phyloP scores from a whole-genome alignment of 495 filamentous ascomycete species.

The Penicillium pancosmium region DNA sequence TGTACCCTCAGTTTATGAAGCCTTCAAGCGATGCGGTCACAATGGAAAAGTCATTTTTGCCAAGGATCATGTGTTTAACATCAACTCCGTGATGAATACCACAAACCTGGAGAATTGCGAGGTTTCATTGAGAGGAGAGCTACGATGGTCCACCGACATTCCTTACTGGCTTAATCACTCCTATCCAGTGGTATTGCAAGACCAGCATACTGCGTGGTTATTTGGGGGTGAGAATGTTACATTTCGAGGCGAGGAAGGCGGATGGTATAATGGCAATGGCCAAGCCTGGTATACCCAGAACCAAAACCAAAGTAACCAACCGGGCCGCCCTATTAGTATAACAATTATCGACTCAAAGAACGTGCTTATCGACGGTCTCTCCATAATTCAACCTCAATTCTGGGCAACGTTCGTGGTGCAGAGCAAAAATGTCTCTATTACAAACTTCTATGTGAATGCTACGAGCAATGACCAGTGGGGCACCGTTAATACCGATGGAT shows the following conservation, averaged over 20 bases:
- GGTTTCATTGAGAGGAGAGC: slow-evolving; percentile 39
- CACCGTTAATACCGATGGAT: slow-evolving; percentile 45
- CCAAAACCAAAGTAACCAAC: slow-evolving; percentile 40
- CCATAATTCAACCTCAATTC: slow-evolving; percentile 48
- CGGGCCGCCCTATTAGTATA: slow-evolving; percentile 47
- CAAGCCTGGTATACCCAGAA: slow-evolving; percentile 48
- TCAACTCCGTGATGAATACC: slow-evolving; percentile 48
- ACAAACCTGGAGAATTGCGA: slow-evolving; percentile 46
- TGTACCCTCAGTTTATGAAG: slow-evolving; percentile 43
- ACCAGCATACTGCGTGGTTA: slow-evolving; percentile 51
- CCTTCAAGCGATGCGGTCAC: slow-evolving; percentile 43
- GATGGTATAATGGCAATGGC: slow-evolving; percentile 52
- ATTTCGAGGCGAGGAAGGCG: slow-evolving; percentile 36
- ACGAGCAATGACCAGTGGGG: slow-evolving; percentile 35
- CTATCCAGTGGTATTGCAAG: slow-evolving; percentile 47
- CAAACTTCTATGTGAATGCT: slow-evolving; percentile 49
- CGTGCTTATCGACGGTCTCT: slow-evolving; percentile 32
- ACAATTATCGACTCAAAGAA: slow-evolving; percentile 42
- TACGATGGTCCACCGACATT: slow-evolving; percentile 44
- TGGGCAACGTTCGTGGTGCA: slow-evolving; percentile 46
- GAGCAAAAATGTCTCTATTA: slow-evolving; percentile 37
- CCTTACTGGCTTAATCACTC: slow-evolving; percentile 48
- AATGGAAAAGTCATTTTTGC: slow-evolving; percentile 43
- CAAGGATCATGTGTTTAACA: slow-evolving; percentile 37
- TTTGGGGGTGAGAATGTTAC: slow-evolving; percentile 46